phyloP scores from a whole-genome alignment of 2,329 filamentous ascomycete genomes.

The Xylariales sp. region DNA sequence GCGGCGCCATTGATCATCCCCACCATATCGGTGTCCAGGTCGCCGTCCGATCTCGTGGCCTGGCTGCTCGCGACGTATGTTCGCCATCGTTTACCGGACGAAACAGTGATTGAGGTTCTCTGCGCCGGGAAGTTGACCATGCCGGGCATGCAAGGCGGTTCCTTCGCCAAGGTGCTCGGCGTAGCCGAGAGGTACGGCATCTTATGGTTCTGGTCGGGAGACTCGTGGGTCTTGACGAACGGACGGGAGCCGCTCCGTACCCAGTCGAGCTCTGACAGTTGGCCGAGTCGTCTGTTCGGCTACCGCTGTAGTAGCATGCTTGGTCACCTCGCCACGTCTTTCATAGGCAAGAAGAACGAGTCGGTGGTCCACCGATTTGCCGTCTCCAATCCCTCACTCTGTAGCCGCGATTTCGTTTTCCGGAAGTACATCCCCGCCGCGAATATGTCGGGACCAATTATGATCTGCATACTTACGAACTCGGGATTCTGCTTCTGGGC shows the following conservation, averaged over 20 bases:
- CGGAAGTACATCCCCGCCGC: slow-evolving; percentile 15
- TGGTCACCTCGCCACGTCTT: slow-evolving; percentile 18
- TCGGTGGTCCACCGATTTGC: slow-evolving; percentile 19
- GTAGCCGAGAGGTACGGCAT: slow-evolving; percentile 18
- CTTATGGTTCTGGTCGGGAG: slow-evolving; percentile 10
- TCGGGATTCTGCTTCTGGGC: slow-evolving; percentile 13
- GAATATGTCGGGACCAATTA: slow-evolving; percentile 11
- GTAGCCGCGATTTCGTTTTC: slow-evolving; percentile 19
- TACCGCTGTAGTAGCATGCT: slow-evolving; percentile 12
- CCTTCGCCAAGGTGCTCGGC: slow-evolving; percentile 46
- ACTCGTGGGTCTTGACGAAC: slow-evolving; percentile 16
- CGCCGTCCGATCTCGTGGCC: slow-evolving; percentile 19
- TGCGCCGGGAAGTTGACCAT: slow-evolving; percentile 17
- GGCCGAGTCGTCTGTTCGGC: slow-evolving; percentile 9
- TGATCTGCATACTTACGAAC: slow-evolving; percentile 10
- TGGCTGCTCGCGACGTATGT: slow-evolving; percentile 14
- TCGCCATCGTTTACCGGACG: not conserved
- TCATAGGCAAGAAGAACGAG: slow-evolving; percentile 15
- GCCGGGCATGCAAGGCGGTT: slow-evolving; percentile 20
- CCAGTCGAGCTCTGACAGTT: slow-evolving; percentile 1
- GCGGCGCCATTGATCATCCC: slow-evolving; percentile 12
- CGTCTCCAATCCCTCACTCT: slow-evolving; percentile 17
- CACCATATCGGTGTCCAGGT: slow-evolving; percentile 20
- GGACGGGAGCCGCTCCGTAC: slow-evolving; percentile 2
- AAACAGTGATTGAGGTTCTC: slow-evolving; percentile 6